These are phyloP conservation scores for Pistacia atlantica DNA, from an alignment of 345 rosid species.

Conservation along the genomic window DNA sequence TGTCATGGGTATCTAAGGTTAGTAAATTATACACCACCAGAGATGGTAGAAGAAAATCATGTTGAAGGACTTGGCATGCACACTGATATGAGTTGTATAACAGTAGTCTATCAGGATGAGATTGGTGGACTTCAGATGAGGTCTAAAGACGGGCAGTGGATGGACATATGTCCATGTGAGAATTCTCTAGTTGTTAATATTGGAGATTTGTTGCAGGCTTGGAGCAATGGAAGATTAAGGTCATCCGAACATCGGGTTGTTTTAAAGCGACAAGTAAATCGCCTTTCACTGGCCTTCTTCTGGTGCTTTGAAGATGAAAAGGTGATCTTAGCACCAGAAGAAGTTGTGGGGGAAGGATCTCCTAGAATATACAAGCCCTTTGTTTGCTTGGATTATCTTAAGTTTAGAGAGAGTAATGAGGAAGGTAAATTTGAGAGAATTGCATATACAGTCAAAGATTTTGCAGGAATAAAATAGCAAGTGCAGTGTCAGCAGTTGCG, in stretches of 20 bases:
- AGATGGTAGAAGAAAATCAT: conserved; percentile 37
- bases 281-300: conserved; percentile 69
- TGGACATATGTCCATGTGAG: conserved; percentile 51
- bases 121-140: conserved; percentile 81
- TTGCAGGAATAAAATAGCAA: conserved; percentile 50
- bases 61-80: conserved; percentile 83
- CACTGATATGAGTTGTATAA: conserved; percentile 86
- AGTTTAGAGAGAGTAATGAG: conserved; percentile 61
- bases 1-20: conserved; percentile 75
- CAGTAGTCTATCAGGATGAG: conserved; percentile 69
- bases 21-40: conserved; percentile 59
- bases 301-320: conserved; percentile 74
- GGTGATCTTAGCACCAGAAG: conserved; percentile 57
- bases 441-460: conserved; percentile 59
- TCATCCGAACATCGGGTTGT: conserved; percentile 79
- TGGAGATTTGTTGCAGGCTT: conserved; percentile 82
- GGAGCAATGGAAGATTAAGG: conserved; percentile 73
- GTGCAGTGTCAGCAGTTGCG: background rate
- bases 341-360: conserved; percentile 51
- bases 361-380: conserved; percentile 51
- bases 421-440: conserved; percentile 70
- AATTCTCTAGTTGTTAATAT: conserved; percentile 66
- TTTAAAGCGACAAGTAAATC: conserved; percentile 41
- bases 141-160: conserved; percentile 56
- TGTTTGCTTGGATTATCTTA: conserved; percentile 59